Percentiles rank a stretch among this genome's conserved stretches.
phyloP scores from a whole-genome alignment of 1,139 yeast species.

The Suhomyces wounanorum region DNA sequence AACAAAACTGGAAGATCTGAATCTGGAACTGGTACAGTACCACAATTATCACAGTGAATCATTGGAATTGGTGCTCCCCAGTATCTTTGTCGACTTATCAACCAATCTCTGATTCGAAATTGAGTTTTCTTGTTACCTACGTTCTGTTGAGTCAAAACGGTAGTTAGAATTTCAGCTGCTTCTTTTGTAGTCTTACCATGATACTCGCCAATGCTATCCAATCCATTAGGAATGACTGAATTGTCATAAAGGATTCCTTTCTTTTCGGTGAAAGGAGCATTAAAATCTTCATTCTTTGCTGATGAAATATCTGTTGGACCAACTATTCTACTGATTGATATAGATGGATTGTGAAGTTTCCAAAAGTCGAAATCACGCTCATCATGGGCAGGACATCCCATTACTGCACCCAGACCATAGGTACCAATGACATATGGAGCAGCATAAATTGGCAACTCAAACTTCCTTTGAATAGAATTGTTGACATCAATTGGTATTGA shows the following conservation, averaged over 20 bases:
- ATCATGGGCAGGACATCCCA: conserved; percentile 98
- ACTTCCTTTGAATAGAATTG: conserved; percentile 19
- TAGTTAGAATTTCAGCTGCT: conserved; percentile 55
- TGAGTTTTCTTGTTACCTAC: conserved; percentile 55
- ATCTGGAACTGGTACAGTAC: conserved; percentile 89
- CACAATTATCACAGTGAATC: conserved; percentile 81
- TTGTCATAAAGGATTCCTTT: conserved; percentile 54
- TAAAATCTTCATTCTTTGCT: not conserved
- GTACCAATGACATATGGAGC: conserved; percentile 87
- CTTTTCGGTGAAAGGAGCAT: conserved; percentile 50
- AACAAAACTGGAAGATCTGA: conserved; percentile 76
- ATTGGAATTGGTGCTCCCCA: conserved; percentile 99
- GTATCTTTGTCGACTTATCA: conserved; percentile 88
- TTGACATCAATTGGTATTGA: conserved; percentile 59
- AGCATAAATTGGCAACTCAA: conserved; percentile 68
- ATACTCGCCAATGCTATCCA: conserved; percentile 46
- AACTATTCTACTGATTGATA: conserved; percentile 45
- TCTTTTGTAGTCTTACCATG: conserved; percentile 50
- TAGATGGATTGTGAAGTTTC: conserved; percentile 57
- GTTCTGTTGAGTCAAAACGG: conserved; percentile 36
- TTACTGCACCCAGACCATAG: conserved; percentile 91
- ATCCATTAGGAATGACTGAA: conserved; percentile 27
- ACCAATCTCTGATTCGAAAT: conserved; percentile 84
- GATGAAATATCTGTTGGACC: conserved; percentile 23
- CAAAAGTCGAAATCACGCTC: conserved; percentile 80